phyloP scores from a whole-genome alignment of 2,329 filamentous ascomycete genomes.

The Xenosphaeropsis pyriputrescens region DNA sequence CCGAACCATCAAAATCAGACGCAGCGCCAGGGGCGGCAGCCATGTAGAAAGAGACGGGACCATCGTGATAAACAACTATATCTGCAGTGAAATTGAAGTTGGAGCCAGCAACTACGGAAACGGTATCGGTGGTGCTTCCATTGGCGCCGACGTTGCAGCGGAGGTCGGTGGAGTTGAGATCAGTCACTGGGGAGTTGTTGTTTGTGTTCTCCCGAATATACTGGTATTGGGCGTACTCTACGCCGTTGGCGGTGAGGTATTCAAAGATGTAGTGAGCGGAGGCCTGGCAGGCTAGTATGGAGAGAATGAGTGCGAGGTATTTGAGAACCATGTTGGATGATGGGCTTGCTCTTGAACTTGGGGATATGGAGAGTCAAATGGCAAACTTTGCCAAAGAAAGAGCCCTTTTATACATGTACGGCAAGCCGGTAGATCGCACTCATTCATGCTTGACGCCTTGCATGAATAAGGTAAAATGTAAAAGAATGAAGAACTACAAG shows the following conservation, averaged over 20 bases:
- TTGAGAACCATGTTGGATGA: no score
- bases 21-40: slow-evolving; percentile 20
- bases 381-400: no score
- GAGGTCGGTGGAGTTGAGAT: slow-evolving; percentile 28
- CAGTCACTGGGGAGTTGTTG: slow-evolving; percentile 34
- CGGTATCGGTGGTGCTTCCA: not conserved
- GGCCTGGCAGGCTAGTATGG: no score
- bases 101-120: slow-evolving; percentile 2
- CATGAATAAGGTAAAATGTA: no score
- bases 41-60: slow-evolving; percentile 20
- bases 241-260: slow-evolving; percentile 1
- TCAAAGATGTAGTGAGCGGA: slow-evolving; percentile 1
- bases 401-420: no score
- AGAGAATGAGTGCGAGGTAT: no score
- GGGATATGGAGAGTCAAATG: no score
- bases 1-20: slow-evolving; percentile 19
- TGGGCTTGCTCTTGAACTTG: no score
- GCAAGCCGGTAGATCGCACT: no score
- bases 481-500: no score
- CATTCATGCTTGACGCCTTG: no score
- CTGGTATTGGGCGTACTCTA: slow-evolving; percentile 3
- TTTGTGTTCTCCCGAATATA: slow-evolving; percentile 23
- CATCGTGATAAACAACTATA: slow-evolving; percentile 17
- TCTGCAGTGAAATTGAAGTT: slow-evolving; percentile 4
- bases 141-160: slow-evolving; percentile 21